Percentiles rank a stretch among this genome's conserved stretches.
These are phyloP conservation scores for Millerozyma acaciae DNA, from an alignment of 805 yeast species.

Conservation along the genomic window DNA sequence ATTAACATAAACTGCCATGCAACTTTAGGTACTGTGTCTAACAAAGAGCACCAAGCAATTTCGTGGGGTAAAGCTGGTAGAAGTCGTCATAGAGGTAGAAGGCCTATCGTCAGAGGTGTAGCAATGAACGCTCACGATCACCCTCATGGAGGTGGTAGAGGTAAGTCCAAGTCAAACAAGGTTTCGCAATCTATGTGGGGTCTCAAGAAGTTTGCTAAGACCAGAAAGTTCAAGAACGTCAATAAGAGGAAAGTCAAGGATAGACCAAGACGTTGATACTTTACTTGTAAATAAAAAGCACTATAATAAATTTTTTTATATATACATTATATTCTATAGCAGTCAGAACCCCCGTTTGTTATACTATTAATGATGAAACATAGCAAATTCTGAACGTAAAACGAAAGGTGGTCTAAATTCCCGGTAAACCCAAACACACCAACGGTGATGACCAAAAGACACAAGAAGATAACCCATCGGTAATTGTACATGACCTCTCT, in stretches of 20 bases:
- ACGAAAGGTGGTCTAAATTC: slow-evolving; percentile 6
- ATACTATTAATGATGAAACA: slow-evolving; percentile 9
- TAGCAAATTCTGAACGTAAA: slow-evolving; percentile 6
- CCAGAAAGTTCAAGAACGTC: slow-evolving; percentile 83
- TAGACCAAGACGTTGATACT: slow-evolving; percentile 63
- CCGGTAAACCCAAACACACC: slow-evolving; percentile 15
- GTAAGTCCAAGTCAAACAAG: slow-evolving; percentile 96
- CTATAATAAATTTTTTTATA: slow-evolving; percentile 36
- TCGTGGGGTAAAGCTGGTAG: slow-evolving; percentile 97
- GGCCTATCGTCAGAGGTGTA: slow-evolving; percentile 96
- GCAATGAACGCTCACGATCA: slow-evolving; percentile 98
- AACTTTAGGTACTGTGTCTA: slow-evolving; percentile 88
- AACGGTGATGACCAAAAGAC: slow-evolving; percentile 4
- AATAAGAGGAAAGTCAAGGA: slow-evolving; percentile 86
- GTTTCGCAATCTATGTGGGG: slow-evolving; percentile 97
- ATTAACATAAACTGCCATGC: slow-evolving; percentile 86
- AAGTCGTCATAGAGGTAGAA: slow-evolving; percentile 82
- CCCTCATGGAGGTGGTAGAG: slow-evolving; percentile 99
- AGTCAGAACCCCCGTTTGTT: not conserved
- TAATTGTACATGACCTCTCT: slow-evolving; percentile 9
- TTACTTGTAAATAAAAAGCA: slow-evolving; percentile 19
- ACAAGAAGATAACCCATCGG: slow-evolving; percentile 5
- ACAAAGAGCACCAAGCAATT: slow-evolving; percentile 85
- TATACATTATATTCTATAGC: slow-evolving; percentile 4
- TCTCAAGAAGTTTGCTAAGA: slow-evolving; percentile 88